These are phyloP conservation scores for Castanea sativa DNA, from an alignment of 306 rosid genomes.

Conservation along the genomic window DNA sequence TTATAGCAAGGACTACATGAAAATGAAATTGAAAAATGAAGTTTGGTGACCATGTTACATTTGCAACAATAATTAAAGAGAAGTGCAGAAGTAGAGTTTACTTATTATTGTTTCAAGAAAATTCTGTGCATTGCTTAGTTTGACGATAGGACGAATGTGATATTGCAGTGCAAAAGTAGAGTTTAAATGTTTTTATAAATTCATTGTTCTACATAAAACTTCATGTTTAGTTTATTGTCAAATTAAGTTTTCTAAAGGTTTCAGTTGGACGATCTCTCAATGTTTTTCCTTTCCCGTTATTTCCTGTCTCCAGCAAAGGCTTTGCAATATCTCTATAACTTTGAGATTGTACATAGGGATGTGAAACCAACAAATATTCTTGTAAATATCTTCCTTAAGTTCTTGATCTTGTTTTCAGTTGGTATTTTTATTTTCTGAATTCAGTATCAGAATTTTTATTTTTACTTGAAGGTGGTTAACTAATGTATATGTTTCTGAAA, in stretches of 20 bases:
- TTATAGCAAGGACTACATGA: no score
- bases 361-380: slow-evolving; percentile 94
- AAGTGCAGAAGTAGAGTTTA: no score
- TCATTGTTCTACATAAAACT: not conserved
- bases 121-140: no score
- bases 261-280: not conserved
- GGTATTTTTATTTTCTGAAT: not conserved
- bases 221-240: not conserved
- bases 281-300: slow-evolving; percentile 20
- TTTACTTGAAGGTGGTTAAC: slow-evolving; percentile 10
- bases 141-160: no score
- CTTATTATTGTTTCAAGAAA: no score
- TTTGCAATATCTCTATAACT: slow-evolving; percentile 82
- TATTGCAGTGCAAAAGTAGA: no score
- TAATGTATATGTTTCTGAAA: slow-evolving; percentile 15
- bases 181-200: not conserved
- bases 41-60: no score
- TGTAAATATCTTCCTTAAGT: slow-evolving; percentile 51
- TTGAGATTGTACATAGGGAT: slow-evolving; percentile 93
- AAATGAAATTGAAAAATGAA: no score
- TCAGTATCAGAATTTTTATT: not conserved
- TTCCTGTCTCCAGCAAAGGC: slow-evolving; percentile 67
- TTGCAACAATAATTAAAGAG: no score
- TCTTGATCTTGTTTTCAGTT: slow-evolving; percentile 12
- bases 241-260: not conserved